These are phyloP conservation scores for Aspergillus pseudoterreus DNA, from an alignment of 2,329 filamentous ascomycete genomes.

Conservation along the genomic window DNA sequence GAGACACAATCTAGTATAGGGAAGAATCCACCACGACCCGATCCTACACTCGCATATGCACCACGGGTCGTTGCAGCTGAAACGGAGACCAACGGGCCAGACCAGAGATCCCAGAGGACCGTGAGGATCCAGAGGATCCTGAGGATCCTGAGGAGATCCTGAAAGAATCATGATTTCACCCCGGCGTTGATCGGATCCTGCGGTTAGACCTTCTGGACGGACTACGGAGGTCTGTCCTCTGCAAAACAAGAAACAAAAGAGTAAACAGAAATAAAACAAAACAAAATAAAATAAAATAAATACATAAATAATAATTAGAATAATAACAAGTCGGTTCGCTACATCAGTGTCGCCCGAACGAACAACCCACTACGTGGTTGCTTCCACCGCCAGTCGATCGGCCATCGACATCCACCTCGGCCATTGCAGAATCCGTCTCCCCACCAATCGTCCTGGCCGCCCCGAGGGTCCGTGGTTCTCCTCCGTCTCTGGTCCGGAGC, in stretches of 20 bases:
- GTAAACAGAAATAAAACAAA: background rate
- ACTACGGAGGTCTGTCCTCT: too few species aligned
- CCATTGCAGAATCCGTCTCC: constrained; percentile 4
- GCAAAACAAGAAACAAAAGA: background rate
- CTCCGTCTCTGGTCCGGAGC: background rate
- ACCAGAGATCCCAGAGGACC: too few species aligned
- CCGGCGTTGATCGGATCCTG: background rate
- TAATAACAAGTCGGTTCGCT: too few species aligned
- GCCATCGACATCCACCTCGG: constrained; percentile 4
- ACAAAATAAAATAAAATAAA: background rate
- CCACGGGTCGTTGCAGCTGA: constrained; percentile 23
- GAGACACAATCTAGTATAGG: background rate
- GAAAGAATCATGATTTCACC: too few species aligned
- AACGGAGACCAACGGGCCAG: constrained; percentile 8
- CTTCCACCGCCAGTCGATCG: constrained; percentile 20
- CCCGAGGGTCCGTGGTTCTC: background rate
- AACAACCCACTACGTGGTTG: constrained; percentile 16
- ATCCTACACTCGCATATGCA: constrained; percentile 20
- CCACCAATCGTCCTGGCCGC: background rate
- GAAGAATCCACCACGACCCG: constrained; percentile 1
- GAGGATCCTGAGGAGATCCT: too few species aligned
- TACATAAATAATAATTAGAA: too few species aligned
- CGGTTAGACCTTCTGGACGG: constrained; percentile 1
- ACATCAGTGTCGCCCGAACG: too few species aligned
- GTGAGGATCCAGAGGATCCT: too few species aligned